phyloP scores from a whole-genome alignment of 78 protist genomes.

The Cavenderia fasciculata region DNA sequence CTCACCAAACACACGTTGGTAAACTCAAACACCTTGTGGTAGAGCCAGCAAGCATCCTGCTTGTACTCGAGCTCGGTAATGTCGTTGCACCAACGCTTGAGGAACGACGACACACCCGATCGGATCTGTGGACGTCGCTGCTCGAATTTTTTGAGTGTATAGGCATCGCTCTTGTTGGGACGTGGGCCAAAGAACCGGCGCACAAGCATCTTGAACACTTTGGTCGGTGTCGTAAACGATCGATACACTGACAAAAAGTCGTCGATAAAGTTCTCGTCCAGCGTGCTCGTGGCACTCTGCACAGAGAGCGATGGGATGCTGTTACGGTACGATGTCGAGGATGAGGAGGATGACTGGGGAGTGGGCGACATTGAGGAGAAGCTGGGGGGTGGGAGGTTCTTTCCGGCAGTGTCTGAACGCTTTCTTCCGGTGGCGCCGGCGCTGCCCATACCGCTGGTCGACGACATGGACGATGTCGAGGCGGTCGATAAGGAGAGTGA shows the following conservation, averaged over 20 bases:
- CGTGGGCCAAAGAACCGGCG: conserved; percentile 66
- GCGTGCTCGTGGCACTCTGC: not conserved
- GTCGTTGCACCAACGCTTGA: conserved; percentile 37
- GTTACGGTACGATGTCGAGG: conserved; percentile 49
- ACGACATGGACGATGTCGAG: not conserved
- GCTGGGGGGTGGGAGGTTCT: conserved; percentile 17
- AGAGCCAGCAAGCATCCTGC: conserved; percentile 38
- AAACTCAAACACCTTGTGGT: conserved; percentile 13
- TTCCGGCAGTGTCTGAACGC: conserved; percentile 64
- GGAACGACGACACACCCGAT: conserved; percentile 22
- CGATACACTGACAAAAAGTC: conserved; percentile 64
- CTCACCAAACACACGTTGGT: not conserved
- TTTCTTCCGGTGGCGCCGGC: conserved; percentile 20
- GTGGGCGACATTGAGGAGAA: too few relatives aligned
- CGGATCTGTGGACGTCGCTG: conserved; percentile 27
- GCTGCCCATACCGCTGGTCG: not conserved
- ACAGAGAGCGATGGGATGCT: conserved; percentile 10
- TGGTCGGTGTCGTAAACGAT: conserved; percentile 67
- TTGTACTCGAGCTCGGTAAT: conserved; percentile 53
- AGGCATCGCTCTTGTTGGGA: conserved; percentile 23
- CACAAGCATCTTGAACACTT: conserved; percentile 35
- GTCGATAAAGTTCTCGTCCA: conserved; percentile 61
- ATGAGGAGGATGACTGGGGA: too few relatives aligned
- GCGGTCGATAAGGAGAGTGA: too few relatives aligned
- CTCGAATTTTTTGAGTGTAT: conserved; percentile 45